A percentile compares a stretch with the other conserved stretches of the same genome.
Conservation (phyloP, 768 basidiomycete species). For the Kockovaella imperatae region DNA sequence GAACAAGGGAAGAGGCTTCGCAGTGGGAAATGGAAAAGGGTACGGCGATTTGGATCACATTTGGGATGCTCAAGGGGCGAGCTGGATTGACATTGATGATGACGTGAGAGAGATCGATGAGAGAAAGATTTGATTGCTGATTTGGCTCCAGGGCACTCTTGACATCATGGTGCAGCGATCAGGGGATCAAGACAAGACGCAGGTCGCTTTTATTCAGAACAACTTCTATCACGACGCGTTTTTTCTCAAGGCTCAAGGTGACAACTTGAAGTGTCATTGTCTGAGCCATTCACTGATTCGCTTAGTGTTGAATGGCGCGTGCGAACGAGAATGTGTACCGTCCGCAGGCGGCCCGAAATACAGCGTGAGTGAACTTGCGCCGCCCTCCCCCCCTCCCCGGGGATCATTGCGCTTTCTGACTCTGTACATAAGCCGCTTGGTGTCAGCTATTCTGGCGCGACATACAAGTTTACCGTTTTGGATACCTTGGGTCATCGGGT, state of each 20-base stretch:
- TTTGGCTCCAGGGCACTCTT: conserved; percentile 60
- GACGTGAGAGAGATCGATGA: conserved; percentile 57
- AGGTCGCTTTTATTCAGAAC: conserved; percentile 76
- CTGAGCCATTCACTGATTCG: neutral
- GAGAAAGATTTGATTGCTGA: neutral
- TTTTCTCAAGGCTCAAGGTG: conserved; percentile 93
- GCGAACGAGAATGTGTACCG: conserved; percentile 66
- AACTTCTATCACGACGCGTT: conserved; percentile 98
- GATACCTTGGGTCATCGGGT: conserved; percentile 81
- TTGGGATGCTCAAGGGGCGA: conserved; percentile 67
- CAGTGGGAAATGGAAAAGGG: conserved; percentile 49
- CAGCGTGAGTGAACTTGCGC: conserved; percentile 55
- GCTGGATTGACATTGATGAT: conserved; percentile 89
- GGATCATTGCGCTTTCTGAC: too few species aligned
- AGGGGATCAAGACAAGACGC: conserved; percentile 53
- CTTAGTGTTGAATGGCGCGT: conserved; percentile 85
- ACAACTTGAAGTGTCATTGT: conserved; percentile 29
- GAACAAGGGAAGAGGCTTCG: conserved; percentile 57
- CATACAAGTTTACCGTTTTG: conserved; percentile 93
- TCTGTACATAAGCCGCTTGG: conserved; percentile 82
- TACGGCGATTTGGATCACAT: conserved; percentile 58
- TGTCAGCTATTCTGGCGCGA: conserved; percentile 86
- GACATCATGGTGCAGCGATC: conserved; percentile 87
- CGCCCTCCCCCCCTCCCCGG: too few species aligned
- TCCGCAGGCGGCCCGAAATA: conserved; percentile 58